A percentile compares a stretch with the other conserved stretches of the same genome.
Conservation (phyloP, 2,329 filamentous ascomycete species). For the Verticillium isaacii region DNA sequence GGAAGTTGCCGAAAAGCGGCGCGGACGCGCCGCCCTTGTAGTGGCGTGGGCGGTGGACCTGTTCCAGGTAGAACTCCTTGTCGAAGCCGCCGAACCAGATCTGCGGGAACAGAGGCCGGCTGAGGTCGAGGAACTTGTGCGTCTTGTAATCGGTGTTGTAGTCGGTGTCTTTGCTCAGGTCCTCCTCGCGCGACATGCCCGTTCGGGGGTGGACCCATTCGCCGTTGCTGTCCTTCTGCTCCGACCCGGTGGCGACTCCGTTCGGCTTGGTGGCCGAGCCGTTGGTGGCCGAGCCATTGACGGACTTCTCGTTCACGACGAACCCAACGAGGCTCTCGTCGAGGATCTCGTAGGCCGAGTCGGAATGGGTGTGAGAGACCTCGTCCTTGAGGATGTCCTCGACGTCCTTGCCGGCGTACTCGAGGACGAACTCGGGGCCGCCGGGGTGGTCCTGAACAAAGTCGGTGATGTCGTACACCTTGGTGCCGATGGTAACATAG, state of each 20-base stretch:
- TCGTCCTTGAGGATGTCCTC: constrained; percentile 77
- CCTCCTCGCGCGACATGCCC: constrained; percentile 84
- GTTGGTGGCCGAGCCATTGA: constrained; percentile 25
- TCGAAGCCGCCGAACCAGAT: constrained; percentile 83
- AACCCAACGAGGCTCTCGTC: constrained; percentile 85
- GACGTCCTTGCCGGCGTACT: constrained; percentile 87
- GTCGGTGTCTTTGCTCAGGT: constrained; percentile 84
- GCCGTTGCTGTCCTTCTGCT: constrained; percentile 21
- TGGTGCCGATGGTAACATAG: constrained; percentile 85
- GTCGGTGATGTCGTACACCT: constrained; percentile 91
- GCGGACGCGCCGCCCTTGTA: constrained; percentile 92
- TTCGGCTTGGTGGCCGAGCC: constrained; percentile 21
- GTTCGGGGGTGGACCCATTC: constrained; percentile 56
- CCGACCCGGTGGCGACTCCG: constrained; percentile 34
- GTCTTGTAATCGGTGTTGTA: constrained; percentile 69
- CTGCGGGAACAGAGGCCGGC: constrained; percentile 78
- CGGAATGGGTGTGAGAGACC: constrained; percentile 78
- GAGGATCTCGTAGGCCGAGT: constrained; percentile 92
- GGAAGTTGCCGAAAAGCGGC: constrained; percentile 92
- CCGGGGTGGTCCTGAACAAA: constrained; percentile 91
- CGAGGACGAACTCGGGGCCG: constrained; percentile 79
- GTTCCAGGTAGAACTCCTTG: constrained; percentile 95
- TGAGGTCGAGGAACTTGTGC: constrained; percentile 92
- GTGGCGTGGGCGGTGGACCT: constrained; percentile 91
- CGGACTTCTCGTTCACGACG: constrained; percentile 55